phyloP scores from a whole-genome alignment of 2,329 filamentous ascomycete genomes.

The Xylogone sp. region DNA sequence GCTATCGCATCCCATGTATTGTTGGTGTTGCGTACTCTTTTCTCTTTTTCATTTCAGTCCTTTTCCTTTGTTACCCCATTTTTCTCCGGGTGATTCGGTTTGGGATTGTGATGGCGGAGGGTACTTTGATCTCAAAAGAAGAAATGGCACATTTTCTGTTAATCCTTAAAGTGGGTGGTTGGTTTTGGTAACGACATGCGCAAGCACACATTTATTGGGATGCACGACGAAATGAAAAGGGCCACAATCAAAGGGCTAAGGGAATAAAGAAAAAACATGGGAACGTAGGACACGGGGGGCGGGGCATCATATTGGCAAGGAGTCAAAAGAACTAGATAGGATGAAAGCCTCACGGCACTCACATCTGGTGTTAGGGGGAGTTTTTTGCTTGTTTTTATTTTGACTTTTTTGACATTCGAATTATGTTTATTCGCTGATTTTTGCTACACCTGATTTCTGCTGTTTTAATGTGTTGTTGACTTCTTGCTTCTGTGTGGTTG shows the following conservation, averaged over 20 bases:
- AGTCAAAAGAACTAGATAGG: constrained; percentile 23
- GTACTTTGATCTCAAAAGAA: background rate
- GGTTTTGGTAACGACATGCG: constrained; percentile 1
- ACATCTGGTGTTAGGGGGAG: constrained; percentile 15
- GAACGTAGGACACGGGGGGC: background rate
- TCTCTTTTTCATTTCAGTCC: background rate
- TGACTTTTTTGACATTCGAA: background rate
- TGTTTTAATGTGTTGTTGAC: constrained; percentile 1
- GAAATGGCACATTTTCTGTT: constrained; percentile 14
- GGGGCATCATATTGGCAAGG: constrained; percentile 3
- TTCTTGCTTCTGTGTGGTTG: background rate
- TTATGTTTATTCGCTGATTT: background rate
- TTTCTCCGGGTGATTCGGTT: background rate
- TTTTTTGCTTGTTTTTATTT: constrained; percentile 5
- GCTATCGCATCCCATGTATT: background rate
- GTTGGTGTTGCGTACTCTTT: background rate
- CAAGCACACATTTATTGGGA: background rate
- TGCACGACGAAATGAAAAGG: background rate
- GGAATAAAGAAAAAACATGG: constrained; percentile 7
- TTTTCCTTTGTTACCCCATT: background rate
- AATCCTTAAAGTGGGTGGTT: constrained; percentile 7
- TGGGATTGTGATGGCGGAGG: background rate
- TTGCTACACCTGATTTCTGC: background rate
- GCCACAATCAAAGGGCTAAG: constrained; percentile 5
- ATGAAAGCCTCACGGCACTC: constrained; percentile 20